Percentiles rank a stretch among this genome's conserved stretches.
These are phyloP conservation scores for Penicillium glabrum DNA, from an alignment of 2,329 filamentous ascomycete species.

Conservation along the genomic window DNA sequence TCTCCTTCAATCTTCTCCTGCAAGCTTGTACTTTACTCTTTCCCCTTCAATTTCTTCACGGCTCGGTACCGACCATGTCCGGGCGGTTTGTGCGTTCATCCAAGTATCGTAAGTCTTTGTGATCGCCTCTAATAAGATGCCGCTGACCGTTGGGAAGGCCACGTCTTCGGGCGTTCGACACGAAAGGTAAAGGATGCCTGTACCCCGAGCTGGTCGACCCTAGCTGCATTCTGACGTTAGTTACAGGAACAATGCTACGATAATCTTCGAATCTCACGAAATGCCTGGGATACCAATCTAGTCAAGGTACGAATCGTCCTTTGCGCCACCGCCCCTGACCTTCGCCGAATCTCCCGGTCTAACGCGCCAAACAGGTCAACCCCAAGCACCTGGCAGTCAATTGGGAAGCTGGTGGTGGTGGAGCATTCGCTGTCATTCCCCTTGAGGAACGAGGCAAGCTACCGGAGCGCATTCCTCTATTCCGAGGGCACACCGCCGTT, in stretches of 20 bases:
- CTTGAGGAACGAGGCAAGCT: constrained; percentile 84
- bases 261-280: constrained; percentile 93
- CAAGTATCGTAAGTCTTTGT: constrained; percentile 64
- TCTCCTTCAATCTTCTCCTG: constrained; percentile 21
- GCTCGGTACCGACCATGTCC: constrained; percentile 53
- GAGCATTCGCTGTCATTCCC: constrained; percentile 94
- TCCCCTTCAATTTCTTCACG: constrained; percentile 7
- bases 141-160: constrained; percentile 61
- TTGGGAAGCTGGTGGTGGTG: constrained; percentile 95
- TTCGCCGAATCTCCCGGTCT: constrained; percentile 19
- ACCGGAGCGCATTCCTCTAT: constrained; percentile 89
- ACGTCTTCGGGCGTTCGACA: constrained; percentile 95
- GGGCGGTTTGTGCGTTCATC: constrained; percentile 72
- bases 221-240: constrained; percentile 5
- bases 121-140: constrained; percentile 17
- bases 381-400: constrained; percentile 96
- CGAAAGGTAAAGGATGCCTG: constrained; percentile 62
- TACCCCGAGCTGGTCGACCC: not conserved
- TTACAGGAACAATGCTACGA: constrained; percentile 90
- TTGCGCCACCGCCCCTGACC: constrained; percentile 29
- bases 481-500: constrained; percentile 91
- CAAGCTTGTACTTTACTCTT: constrained; percentile 2
- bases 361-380: constrained; percentile 67
- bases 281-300: constrained; percentile 99
- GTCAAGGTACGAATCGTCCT: constrained; percentile 70